Percentiles rank a stretch among this genome's conserved stretches.
These are phyloP conservation scores for Ustilago sp. DNA, from an alignment of 1,284 basidiomycete genomes.

Conservation along the genomic window DNA sequence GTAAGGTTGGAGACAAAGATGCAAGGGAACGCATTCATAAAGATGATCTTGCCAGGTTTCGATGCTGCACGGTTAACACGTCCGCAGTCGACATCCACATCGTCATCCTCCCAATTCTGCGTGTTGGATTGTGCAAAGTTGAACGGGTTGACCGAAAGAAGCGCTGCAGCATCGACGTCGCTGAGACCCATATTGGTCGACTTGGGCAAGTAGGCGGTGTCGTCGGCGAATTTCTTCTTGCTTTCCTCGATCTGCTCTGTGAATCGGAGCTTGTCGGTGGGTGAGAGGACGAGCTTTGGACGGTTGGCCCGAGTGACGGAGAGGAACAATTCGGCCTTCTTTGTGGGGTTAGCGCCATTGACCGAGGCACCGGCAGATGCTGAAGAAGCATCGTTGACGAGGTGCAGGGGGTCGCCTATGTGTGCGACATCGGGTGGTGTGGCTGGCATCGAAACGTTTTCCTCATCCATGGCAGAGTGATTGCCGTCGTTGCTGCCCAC, in stretches of 20 bases:
- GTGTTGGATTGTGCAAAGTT: conserved; percentile 28
- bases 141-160: conserved; percentile 47
- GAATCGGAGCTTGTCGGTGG: conserved; percentile 33
- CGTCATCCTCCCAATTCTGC: conserved; percentile 46
- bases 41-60: conserved; percentile 30
- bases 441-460: conserved; percentile 39
- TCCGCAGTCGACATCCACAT: conserved; percentile 45
- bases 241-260: conserved; percentile 33
- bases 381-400: conserved; percentile 11
- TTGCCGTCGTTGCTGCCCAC: conserved; percentile 10
- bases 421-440: conserved; percentile 36
- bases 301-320: conserved; percentile 20
- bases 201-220: conserved; percentile 51
- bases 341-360: conserved; percentile 9
- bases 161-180: conserved; percentile 42
- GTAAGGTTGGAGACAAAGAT: conserved; percentile 45
- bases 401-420: conserved; percentile 11
- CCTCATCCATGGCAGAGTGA: conserved; percentile 31
- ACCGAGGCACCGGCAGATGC: conserved; percentile 15
- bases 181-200: conserved; percentile 55
- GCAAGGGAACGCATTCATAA: conserved; percentile 43
- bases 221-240: conserved; percentile 44
- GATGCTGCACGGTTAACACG: conserved; percentile 5
- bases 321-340: conserved; percentile 34
- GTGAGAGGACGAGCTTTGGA: conserved; percentile 32